phyloP scores from a whole-genome alignment of 305 asterid genomes.

The Vinca major region DNA sequence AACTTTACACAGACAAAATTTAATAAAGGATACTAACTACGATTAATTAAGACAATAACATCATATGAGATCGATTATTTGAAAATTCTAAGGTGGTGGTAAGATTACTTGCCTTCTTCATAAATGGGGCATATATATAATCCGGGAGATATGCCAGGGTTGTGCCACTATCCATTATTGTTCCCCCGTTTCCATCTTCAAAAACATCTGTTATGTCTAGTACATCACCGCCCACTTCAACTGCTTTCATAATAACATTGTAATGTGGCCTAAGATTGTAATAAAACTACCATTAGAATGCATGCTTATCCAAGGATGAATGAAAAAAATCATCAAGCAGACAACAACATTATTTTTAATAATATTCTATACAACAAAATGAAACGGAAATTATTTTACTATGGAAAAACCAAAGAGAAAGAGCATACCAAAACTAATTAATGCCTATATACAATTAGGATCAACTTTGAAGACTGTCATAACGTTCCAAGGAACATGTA shows the following conservation, averaged over 20 bases:
- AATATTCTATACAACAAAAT: not conserved
- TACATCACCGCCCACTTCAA: conserved; percentile 57
- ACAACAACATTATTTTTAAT: not conserved
- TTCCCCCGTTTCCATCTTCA: conserved; percentile 52
- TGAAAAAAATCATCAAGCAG: not conserved
- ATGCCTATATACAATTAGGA: not conserved
- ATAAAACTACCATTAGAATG: conserved; percentile 7
- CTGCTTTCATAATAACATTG: conserved; percentile 62
- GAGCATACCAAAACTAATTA: not conserved
- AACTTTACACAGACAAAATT: not conserved
- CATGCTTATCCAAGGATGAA: conserved; percentile 7
- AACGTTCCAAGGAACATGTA: not conserved
- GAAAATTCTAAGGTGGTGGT: not conserved
- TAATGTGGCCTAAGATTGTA: conserved; percentile 66
- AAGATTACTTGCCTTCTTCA: conserved; percentile 33
- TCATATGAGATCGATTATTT: not conserved
- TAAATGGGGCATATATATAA: conserved; percentile 52
- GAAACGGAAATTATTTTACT: not conserved
- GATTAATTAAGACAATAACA: too few species aligned
- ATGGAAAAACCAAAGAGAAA: too few species aligned
- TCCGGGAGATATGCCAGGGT: conserved; percentile 84
- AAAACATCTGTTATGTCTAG: conserved; percentile 48
- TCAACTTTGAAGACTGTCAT: not conserved
- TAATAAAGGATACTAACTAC: not conserved
- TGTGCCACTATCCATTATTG: conserved; percentile 83